Percentiles rank a stretch among this genome's conserved stretches.
Conservation (phyloP, 371 early-diverging fungal genomes). For the Rhizopus sp. region DNA sequence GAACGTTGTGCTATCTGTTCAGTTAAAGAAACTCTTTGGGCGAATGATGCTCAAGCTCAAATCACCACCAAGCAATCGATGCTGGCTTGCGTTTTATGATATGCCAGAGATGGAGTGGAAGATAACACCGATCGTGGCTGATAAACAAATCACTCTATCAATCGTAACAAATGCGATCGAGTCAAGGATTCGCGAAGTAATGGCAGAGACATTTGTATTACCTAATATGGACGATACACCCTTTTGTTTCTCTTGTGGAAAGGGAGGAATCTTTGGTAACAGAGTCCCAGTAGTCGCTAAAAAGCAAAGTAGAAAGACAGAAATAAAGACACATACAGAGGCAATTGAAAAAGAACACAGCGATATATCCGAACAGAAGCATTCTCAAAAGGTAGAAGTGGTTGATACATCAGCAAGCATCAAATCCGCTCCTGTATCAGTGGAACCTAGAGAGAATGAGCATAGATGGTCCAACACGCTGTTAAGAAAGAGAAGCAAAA, state of each 20-base stretch:
- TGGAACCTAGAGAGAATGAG: not conserved
- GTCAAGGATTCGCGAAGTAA: constrained; percentile 77
- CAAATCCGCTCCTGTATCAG: not conserved
- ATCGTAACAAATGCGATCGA: constrained; percentile 85
- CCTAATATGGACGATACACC: constrained; percentile 92
- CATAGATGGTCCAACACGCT: constrained; percentile 6
- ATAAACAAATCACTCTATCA: constrained; percentile 77
- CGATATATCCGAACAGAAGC: no score
- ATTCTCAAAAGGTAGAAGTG: no score
- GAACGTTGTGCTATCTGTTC: constrained; percentile 75
- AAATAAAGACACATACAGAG: not conserved
- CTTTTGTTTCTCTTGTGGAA: constrained; percentile 37
- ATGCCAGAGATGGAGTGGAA: constrained; percentile 78
- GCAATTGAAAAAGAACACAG: no score
- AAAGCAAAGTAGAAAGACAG: not conserved
- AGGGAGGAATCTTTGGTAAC: constrained; percentile 65
- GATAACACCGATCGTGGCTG: constrained; percentile 84
- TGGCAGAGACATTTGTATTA: constrained; percentile 80
- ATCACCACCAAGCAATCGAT: constrained; percentile 82
- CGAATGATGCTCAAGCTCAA: constrained; percentile 79
- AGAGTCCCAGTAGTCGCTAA: constrained; percentile 7
- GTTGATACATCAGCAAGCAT: no score
- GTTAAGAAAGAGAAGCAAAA: constrained; percentile 16
- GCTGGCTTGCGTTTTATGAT: constrained; percentile 88
- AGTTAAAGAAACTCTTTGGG: constrained; percentile 66